Conservation (phyloP, 345 rosid genomes). For the Zanthoxylum bungeanum region DNA sequence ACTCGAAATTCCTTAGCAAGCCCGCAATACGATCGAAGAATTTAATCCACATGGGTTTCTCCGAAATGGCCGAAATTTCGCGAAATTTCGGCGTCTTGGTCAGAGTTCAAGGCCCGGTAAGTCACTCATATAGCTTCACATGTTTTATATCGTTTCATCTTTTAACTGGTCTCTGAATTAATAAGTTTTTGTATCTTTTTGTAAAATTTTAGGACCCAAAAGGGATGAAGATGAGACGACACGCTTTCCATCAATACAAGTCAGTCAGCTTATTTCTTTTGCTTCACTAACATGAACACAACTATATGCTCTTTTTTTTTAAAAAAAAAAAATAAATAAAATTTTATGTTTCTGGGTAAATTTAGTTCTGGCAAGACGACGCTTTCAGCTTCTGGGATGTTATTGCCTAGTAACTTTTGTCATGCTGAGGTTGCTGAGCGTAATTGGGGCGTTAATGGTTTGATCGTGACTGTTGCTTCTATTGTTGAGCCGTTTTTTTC, state of each 20-base stretch:
- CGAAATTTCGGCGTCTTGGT: conserved; percentile 72
- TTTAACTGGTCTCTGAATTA: background rate
- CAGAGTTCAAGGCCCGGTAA: conserved; percentile 84
- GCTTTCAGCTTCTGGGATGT: conserved; percentile 85
- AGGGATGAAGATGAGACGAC: conserved; percentile 87
- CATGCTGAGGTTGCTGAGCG: conserved; percentile 35
- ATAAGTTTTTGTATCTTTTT: too few species aligned
- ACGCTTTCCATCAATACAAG: conserved; percentile 87
- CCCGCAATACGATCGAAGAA: background rate
- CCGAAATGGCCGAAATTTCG: conserved; percentile 47
- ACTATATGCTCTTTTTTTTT: too few species aligned
- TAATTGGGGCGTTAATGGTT: conserved; percentile 27
- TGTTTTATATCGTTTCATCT: background rate
- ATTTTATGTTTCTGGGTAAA: conserved; percentile 7
- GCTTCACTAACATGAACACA: background rate
- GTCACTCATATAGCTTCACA: conserved; percentile 8
- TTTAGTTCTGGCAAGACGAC: conserved; percentile 76
- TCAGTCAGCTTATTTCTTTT: conserved; percentile 28
- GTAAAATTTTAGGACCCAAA: conserved; percentile 61
- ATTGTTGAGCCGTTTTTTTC: conserved; percentile 77
- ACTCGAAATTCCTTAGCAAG: background rate
- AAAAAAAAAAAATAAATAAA: too few species aligned
- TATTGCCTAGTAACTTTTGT: conserved; percentile 50
- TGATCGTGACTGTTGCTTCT: conserved; percentile 81
- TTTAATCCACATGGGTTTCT: conserved; percentile 43